Evolutionary conservation across 306 rosid genomes (phyloP), one percentile per base, ranked within the genome.

Genomic region (Potentilla sterilis): DNA sequence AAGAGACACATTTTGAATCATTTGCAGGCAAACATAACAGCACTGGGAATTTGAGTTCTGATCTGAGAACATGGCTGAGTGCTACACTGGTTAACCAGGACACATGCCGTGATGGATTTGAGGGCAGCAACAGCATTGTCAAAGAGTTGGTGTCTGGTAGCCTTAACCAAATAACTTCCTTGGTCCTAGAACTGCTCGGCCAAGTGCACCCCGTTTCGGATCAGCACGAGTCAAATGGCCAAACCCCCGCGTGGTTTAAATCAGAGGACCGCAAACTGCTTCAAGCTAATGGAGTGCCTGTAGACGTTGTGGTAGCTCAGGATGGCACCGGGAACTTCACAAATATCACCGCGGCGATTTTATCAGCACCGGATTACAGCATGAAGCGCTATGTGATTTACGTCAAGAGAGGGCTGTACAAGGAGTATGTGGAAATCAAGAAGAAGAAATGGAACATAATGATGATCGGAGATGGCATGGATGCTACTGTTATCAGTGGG

Each of bases 401-500:
- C 76, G 69, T 95, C 0, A 95, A 90, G 83, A 87, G 14, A 63
- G 99, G 98, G 51, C 70, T 88, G 3, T 95, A 95, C 32, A 37
- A 22, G 0, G 99, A 95, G 78, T 75, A 87, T 8, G 92, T 92
- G 49, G 98, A 92, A 87, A 89, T 95, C 76, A 92, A 90, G 86
- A 90, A 88, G 90, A 95, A 95, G 82, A 92, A 89, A 22, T 95
- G 99, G 98, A 92, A 95, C 55, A 76, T 95, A 40, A 84, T 95
- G 93, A 79, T 95, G 74, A 57, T 92, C 2, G 99, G 99, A 13
- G 99, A 92, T 66, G 98, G 97, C 0, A 90, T 92, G 58, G 81
- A 81, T 61, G 81, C 82, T n/a, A 95, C 99, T 7, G 9, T 89
- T 4, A 88, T 95, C 18, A 71, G 97, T 61, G 93, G 98, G 14